phyloP scores from a whole-genome alignment of 306 rosid genomes.

The Prunus campanulata region DNA sequence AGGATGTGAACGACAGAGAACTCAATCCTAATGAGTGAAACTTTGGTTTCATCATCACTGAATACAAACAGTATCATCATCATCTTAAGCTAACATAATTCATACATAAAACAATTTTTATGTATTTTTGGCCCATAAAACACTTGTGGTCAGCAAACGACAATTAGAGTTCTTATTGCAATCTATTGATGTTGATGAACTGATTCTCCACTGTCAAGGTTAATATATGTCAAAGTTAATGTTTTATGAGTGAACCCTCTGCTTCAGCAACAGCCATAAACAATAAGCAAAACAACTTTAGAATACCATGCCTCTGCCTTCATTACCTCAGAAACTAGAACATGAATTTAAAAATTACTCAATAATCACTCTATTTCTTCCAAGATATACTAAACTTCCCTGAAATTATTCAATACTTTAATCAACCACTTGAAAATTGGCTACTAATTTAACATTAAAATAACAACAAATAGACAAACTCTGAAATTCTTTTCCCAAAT shows the following conservation, averaged over 20 bases:
- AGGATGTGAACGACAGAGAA: background rate
- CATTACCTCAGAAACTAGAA: background rate
- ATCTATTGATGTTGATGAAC: background rate
- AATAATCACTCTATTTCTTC: background rate
- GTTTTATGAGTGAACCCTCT: background rate
- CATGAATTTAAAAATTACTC: background rate
- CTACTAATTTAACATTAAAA: background rate
- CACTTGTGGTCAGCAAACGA: background rate
- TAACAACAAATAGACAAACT: background rate
- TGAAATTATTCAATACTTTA: background rate
- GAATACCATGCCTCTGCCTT: background rate
- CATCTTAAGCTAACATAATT: background rate
- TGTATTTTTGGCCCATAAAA: too few relatives aligned
- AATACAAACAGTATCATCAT: background rate
- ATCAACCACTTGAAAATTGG: background rate
- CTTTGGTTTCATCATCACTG: background rate
- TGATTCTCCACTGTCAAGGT: background rate
- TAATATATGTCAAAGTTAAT: too few relatives aligned
- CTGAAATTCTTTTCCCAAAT: constrained; percentile 8
- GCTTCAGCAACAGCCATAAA: background rate
- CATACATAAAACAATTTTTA: too few relatives aligned
- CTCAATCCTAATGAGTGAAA: background rate
- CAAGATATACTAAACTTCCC: background rate
- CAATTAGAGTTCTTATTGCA: background rate
- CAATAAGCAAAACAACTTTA: background rate